Percentiles rank a stretch among this genome's conserved stretches.
These are phyloP conservation scores for Pseudozyma hubeiensis DNA, from an alignment of 1,284 basidiomycete species.

Conservation along the genomic window DNA sequence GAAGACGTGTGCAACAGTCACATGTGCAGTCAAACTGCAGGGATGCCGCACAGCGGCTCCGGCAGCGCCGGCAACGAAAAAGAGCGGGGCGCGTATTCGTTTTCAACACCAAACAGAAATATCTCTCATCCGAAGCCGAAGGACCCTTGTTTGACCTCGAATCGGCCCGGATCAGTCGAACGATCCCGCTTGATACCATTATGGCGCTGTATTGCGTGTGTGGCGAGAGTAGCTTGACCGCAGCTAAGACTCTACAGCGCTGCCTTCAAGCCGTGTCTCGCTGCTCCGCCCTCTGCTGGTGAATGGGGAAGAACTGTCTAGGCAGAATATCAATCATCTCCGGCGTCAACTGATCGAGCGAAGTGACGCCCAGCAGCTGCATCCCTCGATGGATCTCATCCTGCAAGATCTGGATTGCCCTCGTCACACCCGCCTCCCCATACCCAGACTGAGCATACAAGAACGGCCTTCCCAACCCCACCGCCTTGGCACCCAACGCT, in stretches of 20 bases:
- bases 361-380: constrained; percentile 81
- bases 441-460: constrained; percentile 92
- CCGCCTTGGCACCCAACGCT: constrained; percentile 82
- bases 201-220: too few relatives aligned
- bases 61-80: background rate
- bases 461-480: constrained; percentile 88
- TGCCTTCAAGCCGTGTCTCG: background rate
- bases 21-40: background rate
- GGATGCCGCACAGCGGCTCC: background rate
- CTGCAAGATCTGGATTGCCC: constrained; percentile 77
- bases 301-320: constrained; percentile 33
- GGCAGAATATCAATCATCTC: constrained; percentile 76
- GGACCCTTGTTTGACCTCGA: too few relatives aligned
- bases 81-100: too few relatives aligned
- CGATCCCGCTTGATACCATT: too few relatives aligned
- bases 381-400: constrained; percentile 85
- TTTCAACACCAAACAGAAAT: too few relatives aligned
- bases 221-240: too few relatives aligned
- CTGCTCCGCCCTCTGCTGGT: constrained; percentile 10
- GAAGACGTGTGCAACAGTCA: background rate
- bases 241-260: background rate
- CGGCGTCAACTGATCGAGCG: constrained; percentile 78
- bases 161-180: too few relatives aligned
- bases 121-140: too few relatives aligned
- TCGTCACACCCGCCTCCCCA: constrained; percentile 82